These are phyloP conservation scores for Castanea mollissima DNA, from an alignment of 306 rosid species.

Conservation along the genomic window DNA sequence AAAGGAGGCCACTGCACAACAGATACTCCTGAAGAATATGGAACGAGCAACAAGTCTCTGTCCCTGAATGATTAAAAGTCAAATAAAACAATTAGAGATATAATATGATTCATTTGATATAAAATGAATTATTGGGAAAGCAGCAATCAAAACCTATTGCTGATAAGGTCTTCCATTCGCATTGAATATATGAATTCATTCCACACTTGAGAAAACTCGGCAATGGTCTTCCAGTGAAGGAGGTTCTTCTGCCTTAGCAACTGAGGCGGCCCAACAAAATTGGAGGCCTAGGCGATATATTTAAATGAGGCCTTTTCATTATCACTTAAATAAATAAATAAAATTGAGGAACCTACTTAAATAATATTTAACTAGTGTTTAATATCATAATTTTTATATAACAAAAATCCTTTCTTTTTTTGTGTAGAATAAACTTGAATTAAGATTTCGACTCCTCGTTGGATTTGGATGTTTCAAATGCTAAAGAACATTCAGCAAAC, in stretches of 20 bases:
- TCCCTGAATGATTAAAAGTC: conserved; percentile 53
- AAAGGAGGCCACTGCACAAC: conserved; percentile 99
- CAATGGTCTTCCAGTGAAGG: conserved; percentile 48
- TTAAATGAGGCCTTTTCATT: too few species aligned
- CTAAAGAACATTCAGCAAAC: too few species aligned
- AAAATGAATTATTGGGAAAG: conserved; percentile 16
- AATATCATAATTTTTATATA: too few species aligned
- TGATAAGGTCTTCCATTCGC: conserved; percentile 92
- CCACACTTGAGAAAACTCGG: conserved; percentile 85
- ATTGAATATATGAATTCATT: conserved; percentile 71
- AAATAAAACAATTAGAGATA: conserved; percentile 38
- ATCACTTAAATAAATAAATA: too few species aligned
- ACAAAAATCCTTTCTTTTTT: too few species aligned
- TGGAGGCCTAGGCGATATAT: too few species aligned
- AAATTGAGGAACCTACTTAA: too few species aligned
- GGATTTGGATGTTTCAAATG: too few species aligned
- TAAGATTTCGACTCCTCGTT: too few species aligned
- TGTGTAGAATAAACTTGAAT: too few species aligned
- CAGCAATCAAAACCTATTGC: conserved; percentile 58
- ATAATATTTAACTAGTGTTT: too few species aligned
- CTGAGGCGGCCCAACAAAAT: too few species aligned
- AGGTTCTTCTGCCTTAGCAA: conserved; percentile 42
- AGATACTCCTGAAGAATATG: conserved; percentile 56
- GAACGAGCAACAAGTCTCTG: conserved; percentile 84
- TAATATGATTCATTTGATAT: conserved; percentile 11